Evolutionary conservation across 177 flowering plant genomes (phyloP), one percentile per base, ranked within the genome.

Genomic region (Vitis hybrid): DNA sequence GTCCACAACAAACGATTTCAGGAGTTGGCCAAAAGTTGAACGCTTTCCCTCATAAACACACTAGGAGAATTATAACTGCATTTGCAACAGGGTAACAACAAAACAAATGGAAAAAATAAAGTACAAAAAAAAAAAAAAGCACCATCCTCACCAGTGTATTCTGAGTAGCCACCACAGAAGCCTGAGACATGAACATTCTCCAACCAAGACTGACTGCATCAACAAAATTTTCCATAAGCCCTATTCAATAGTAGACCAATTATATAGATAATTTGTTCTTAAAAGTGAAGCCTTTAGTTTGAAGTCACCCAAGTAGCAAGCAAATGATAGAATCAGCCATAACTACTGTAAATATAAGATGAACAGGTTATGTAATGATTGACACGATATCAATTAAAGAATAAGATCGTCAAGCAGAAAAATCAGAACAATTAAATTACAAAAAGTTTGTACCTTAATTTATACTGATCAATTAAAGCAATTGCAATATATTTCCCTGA

Each of bases 401-500:
- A 5, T 34, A 34, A 34, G 39, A 2, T 34, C 39, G 6, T 34
- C 65, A 62, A 62, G 9, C 20, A 16, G 39, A 48, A 45, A 22
- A n/a, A 34, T 5, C 50, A 8, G 14, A 13, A 62, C 39, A 29
- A 11, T n/a, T 15, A 9, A 61, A 22, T 20, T 53, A 55, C 10
- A 31, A 51, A 3, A 51, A 39, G 29, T 66, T 52, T 22, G 34
- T 73, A 93, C 98, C 94, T 86, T 71, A 91, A 73, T 70, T 85
- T 88, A 77, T 82, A 78, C 66, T 93, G 97, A 75, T 95, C 98
- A 78, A 95, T 97, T 75, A 93, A 82, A 16, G 88, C 94, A 79
- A 95, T 88, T 9, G 91, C 96, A 69, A 94, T 77, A 76, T 83
- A 90, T 59, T 83, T 86, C 62, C 96, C 98, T 4, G 96, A 90